Percentiles rank a stretch among this genome's conserved stretches.
Evolutionary conservation across 371 early-diverging fungal genomes (phyloP).

Genomic region (Rhizomucor miehei): DNA sequence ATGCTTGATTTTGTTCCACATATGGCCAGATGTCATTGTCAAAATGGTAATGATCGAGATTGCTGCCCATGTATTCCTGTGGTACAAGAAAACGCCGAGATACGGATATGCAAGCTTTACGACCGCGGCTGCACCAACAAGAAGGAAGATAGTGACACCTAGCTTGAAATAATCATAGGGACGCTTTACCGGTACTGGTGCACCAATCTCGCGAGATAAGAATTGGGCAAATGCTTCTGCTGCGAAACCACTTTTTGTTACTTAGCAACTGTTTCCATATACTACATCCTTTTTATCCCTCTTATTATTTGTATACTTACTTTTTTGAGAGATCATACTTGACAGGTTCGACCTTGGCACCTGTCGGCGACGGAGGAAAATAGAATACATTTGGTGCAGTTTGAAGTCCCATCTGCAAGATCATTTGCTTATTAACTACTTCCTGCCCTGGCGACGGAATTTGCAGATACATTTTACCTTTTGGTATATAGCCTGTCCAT

Average conservation of each 20-base stretch:
- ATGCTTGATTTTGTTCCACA: conserved; percentile 88
- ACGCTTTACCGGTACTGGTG: conserved; percentile 36
- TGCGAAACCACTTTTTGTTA: conserved; percentile 53
- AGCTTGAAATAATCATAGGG: conserved; percentile 45
- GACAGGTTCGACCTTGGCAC: conserved; percentile 28
- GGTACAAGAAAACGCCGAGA: conserved; percentile 47
- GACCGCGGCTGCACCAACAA: conserved; percentile 34
- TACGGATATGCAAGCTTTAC: conserved; percentile 43
- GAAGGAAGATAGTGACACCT: conserved; percentile 40
- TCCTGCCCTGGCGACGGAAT: too few relatives aligned
- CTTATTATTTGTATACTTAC: conserved; percentile 13
- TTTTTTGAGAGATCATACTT: conserved; percentile 41
- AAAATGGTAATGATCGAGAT: conserved; percentile 60
- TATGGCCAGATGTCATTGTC: conserved; percentile 78
- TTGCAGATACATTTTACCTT: conserved; percentile 40
- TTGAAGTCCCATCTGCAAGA: conserved; percentile 47
- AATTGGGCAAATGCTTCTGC: conserved; percentile 70
- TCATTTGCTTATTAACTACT: too few relatives aligned
- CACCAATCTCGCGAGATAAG: conserved; percentile 46
- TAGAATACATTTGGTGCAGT: conserved; percentile 72
- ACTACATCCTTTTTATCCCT: neutral
- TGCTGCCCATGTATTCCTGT: conserved; percentile 62
- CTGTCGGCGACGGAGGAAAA: conserved; percentile 73
- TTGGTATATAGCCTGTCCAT: conserved; percentile 72
- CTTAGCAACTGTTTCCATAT: neutral